Base-by-base conservation (phyloP, 1,284 basidiomycete species). In the Cryptococcus jaspeensis region DNA sequence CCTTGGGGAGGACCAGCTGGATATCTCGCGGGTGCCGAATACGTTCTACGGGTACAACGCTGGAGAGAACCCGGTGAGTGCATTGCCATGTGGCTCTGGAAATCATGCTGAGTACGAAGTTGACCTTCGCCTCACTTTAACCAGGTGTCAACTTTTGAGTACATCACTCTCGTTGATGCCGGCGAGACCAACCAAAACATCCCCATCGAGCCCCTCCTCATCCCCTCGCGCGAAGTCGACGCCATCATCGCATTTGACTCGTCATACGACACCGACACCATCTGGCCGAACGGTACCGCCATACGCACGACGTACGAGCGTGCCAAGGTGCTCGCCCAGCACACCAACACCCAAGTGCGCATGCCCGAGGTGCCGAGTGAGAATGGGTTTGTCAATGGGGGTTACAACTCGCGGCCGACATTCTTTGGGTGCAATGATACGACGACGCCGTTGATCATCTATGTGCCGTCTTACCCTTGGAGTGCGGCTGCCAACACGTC, bases 231-330 rank as follows among this genome's bases (percentile, higher is more conserved):
- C 35, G 63, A 67, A 3, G 70, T 83, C 51, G 83, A 84, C 62
- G 67, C 79, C 37, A 78, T 84, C 62, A 58, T 84, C 51, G 82
- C 81, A 0, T 75, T 82, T 25, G 83, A 84, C 66, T 74, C 74
- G n/a, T 79, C 78, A 0, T 81, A 79, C 39, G 83, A 84, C 62
- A 80, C 80, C 1, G 68, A 58, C 28, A 74, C 76, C 54, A 71
- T 58, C 28, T 83, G 79, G 80, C 80, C 82, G 3, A 83, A 83
- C 66, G 80, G 80, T 5, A 78, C 80, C 0, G 71, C 80, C 2
- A 68, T 82, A 4, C 68, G 58, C 43, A 72, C 67, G 43, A 73
- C 70, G 2, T 78, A 66, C 59, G 65, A 66, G 52, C 62, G 73
- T 51, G 60, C 68, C 20, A 39, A 52, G 23, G 49, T 63, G 13